These are phyloP conservation scores for Cordyceps tenuipes DNA, from an alignment of 2,329 filamentous ascomycete genomes.

Conservation along the genomic window DNA sequence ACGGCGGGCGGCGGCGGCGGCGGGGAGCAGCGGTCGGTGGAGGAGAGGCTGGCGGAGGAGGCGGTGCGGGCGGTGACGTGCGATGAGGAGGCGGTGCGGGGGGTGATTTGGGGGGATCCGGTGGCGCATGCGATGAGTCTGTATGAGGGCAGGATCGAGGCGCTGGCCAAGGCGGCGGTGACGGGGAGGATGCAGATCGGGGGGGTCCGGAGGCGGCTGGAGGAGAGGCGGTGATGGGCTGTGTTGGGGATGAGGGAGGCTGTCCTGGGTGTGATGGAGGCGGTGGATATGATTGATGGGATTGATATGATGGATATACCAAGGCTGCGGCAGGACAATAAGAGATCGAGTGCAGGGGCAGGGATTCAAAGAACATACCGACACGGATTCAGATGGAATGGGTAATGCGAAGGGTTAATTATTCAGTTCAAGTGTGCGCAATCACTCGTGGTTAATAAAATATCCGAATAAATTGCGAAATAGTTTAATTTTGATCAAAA, in stretches of 20 bases:
- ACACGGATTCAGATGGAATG: not conserved
- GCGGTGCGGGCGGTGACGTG: conserved; percentile 62
- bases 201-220: too few relatives aligned
- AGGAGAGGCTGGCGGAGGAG: conserved; percentile 46
- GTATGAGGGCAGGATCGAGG: conserved; percentile 64
- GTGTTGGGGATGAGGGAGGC: not conserved
- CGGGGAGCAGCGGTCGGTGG: conserved; percentile 36
- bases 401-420: too few relatives aligned
- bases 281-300: not conserved
- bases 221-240: not conserved
- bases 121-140: conserved; percentile 72
- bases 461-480: too few relatives aligned
- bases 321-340: too few relatives aligned
- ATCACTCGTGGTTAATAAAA: too few relatives aligned
- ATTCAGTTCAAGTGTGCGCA: too few relatives aligned
- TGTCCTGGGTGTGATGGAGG: not conserved
- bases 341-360: too few relatives aligned
- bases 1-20: conserved; percentile 24
- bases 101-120: conserved; percentile 73
- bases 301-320: not conserved
- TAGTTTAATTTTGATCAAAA: too few relatives aligned
- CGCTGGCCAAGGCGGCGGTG: conserved; percentile 54
- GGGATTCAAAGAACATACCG: too few relatives aligned
- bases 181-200: conserved; percentile 15
- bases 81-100: conserved; percentile 58